Conservation (phyloP, 192 early-diverging fungal genomes). For the Rhizoclosmatium sp. region DNA sequence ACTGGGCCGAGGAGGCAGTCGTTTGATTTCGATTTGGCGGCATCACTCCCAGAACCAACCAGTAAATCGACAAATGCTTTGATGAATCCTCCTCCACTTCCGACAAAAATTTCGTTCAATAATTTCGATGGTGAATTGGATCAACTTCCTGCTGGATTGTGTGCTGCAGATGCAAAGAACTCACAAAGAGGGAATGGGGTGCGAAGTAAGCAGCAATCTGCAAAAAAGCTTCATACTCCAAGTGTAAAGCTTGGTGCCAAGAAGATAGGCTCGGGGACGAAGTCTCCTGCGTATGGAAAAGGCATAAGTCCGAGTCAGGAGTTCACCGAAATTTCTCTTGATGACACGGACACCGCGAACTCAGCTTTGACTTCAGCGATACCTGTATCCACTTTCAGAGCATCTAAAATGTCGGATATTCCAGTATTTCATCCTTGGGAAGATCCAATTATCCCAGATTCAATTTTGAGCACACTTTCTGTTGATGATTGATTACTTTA, state of each 20-base stretch:
- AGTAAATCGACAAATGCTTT: no score
- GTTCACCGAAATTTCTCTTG: slow-evolving; percentile 9
- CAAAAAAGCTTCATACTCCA: neutral
- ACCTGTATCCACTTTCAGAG: neutral
- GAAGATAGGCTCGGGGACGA: no score
- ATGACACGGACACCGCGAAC: neutral
- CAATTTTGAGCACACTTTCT: slow-evolving; percentile 3
- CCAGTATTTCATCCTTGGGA: neutral
- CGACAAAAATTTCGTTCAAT: neutral
- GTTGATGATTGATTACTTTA: neutral
- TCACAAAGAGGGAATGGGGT: neutral
- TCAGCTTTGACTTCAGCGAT: neutral
- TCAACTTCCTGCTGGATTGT: neutral
- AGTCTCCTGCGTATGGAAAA: no score
- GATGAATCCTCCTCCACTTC: neutral
- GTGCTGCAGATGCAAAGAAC: neutral
- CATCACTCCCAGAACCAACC: no score
- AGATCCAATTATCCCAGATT: neutral
- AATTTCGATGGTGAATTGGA: neutral
- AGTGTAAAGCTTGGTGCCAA: no score
- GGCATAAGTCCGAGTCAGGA: slow-evolving; percentile 12
- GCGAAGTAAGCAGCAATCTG: neutral
- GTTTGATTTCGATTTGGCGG: no score
- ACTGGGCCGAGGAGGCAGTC: neutral
- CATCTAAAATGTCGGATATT: neutral